phyloP scores from a whole-genome alignment of 768 basidiomycete genomes.

The Suillus lakei region DNA sequence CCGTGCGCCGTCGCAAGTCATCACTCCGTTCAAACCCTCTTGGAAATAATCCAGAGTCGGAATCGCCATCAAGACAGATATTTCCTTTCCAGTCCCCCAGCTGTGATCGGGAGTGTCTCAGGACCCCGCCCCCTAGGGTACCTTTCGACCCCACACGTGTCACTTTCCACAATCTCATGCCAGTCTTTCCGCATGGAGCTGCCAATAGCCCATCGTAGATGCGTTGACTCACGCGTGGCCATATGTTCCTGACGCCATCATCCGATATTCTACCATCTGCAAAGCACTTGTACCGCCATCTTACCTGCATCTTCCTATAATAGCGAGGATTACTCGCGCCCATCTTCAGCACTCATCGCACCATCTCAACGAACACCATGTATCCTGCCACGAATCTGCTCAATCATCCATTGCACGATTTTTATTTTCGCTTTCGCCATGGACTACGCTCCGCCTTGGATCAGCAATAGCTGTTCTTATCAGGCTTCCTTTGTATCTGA shows the following conservation, averaged over 20 bases:
- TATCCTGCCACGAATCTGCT: constrained; percentile 31
- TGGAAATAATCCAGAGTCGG: constrained; percentile 28
- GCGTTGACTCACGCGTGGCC: constrained; percentile 6
- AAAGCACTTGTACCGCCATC: constrained; percentile 29
- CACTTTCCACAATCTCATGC: constrained; percentile 66
- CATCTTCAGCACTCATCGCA: constrained; percentile 25
- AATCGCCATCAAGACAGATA: constrained; percentile 22
- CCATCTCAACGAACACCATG: constrained; percentile 33
- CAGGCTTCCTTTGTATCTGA: constrained; percentile 19
- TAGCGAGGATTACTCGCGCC: constrained; percentile 23
- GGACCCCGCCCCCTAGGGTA: constrained; percentile 38
- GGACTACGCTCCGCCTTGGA: constrained; percentile 37
- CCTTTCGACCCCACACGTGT: constrained; percentile 53
- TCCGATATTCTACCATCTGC: constrained; percentile 16
- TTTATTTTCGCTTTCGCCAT: constrained; percentile 22
- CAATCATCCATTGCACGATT: constrained; percentile 24
- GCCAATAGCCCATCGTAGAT: constrained; percentile 18
- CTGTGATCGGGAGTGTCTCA: constrained; percentile 25
- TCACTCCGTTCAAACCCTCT: constrained; percentile 57
- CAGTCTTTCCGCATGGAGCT: constrained; percentile 46
- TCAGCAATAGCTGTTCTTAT: constrained; percentile 24
- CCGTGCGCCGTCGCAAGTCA: constrained; percentile 62
- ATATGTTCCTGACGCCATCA: constrained; percentile 7
- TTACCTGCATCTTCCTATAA: constrained; percentile 37
- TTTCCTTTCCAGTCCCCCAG: constrained; percentile 31